Evolutionary conservation across 176 grass and related monocot species (phyloP).

Genomic region (Oryza nivara): DNA sequence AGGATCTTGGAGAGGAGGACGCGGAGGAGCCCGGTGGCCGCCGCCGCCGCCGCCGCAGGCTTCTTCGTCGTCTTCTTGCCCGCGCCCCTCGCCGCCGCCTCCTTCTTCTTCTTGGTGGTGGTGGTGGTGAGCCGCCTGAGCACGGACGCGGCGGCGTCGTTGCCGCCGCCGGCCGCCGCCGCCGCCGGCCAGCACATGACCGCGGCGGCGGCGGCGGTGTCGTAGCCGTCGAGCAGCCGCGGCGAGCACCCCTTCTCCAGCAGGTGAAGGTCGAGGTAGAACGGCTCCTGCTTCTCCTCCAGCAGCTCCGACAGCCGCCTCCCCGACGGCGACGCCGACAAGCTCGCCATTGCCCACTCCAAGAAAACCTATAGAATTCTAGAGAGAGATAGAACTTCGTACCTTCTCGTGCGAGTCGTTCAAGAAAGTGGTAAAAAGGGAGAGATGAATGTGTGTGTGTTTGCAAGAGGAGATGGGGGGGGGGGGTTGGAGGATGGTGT

Average conservation of each 20-base stretch:
- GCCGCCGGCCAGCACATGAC: slow-evolving; percentile 65
- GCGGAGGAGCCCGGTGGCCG: slow-evolving; percentile 32
- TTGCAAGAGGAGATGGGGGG: neutral
- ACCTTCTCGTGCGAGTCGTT: too few relatives aligned
- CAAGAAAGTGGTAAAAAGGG: neutral
- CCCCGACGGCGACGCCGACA: slow-evolving; percentile 50
- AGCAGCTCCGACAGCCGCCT: slow-evolving; percentile 80
- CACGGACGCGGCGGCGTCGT: slow-evolving; percentile 19
- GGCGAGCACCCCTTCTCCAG: slow-evolving; percentile 72
- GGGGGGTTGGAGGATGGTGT: neutral
- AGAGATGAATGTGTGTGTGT: neutral
- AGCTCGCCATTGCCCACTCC: slow-evolving; percentile 48
- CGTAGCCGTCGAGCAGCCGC: slow-evolving; percentile 54
- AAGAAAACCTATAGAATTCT: neutral
- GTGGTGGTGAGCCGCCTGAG: slow-evolving; percentile 46
- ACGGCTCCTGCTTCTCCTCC: slow-evolving; percentile 89
- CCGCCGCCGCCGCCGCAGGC: too few relatives aligned
- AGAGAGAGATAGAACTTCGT: neutral
- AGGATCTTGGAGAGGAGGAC: slow-evolving; percentile 67
- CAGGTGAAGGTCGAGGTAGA: slow-evolving; percentile 78
- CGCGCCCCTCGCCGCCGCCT: too few relatives aligned
- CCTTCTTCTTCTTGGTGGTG: neutral
- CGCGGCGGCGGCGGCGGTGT: slow-evolving; percentile 34
- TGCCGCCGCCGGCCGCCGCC: neutral
- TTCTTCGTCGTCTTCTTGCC: slow-evolving; percentile 8